Evolutionary conservation across 139 green algal genomes (phyloP).

Genomic region (Chlamydomonas asymmetrica): DNA sequence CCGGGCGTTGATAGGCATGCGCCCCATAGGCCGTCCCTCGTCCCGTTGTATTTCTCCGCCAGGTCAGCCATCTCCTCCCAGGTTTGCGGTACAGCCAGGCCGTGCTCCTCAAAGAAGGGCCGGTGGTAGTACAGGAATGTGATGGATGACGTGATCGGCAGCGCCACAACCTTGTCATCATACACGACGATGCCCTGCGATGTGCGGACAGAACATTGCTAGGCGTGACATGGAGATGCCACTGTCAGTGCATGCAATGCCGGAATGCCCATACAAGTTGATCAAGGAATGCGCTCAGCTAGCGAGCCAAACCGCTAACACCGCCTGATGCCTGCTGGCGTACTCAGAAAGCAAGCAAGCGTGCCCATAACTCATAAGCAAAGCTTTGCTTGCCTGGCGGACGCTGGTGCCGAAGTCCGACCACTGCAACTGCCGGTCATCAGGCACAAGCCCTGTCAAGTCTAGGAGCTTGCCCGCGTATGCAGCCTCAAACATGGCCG

Average conservation of each 20-base stretch:
- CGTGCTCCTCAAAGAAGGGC: conserved; percentile 1
- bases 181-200: conserved; percentile 21
- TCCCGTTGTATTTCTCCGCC: conserved; percentile 19
- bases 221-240: background rate
- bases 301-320: background rate
- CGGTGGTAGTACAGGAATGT: conserved; percentile 18
- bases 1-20: too few relatives aligned
- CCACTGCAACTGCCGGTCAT: conserved; percentile 17
- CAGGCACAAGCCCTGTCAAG: background rate
- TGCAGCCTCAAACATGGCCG: background rate
- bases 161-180: conserved; percentile 15
- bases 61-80: conserved; percentile 13
- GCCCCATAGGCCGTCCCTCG: too few relatives aligned
- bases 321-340: background rate
- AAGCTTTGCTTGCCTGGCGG: too few relatives aligned
- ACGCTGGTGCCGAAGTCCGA: background rate
- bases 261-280: background rate
- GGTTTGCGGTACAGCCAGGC: background rate
- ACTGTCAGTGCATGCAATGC: background rate
- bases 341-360: background rate
- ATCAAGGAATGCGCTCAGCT: background rate
- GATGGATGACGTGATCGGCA: conserved; percentile 11
- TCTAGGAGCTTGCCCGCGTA: conserved; percentile 23
- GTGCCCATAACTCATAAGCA: too few relatives aligned
- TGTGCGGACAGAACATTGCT: background rate